phyloP scores from a whole-genome alignment of 2,329 filamentous ascomycete genomes.

The Sclerotinia sclerotiorum region DNA sequence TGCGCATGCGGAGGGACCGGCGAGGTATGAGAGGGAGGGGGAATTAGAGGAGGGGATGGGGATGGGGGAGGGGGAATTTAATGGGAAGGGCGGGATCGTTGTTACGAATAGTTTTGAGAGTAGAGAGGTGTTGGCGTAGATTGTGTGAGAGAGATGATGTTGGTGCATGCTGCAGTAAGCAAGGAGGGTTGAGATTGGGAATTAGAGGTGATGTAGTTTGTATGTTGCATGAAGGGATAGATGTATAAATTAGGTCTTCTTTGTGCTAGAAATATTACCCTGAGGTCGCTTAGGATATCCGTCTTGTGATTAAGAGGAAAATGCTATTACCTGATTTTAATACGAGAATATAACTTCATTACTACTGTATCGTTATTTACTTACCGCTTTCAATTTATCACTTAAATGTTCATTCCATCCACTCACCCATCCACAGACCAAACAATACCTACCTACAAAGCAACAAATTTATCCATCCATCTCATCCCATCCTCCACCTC shows the following conservation, averaged over 20 bases:
- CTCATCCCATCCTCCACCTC: too few relatives aligned
- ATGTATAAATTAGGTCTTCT: neutral
- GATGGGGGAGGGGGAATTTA: neutral
- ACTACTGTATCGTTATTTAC: too few relatives aligned
- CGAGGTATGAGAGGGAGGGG: neutral
- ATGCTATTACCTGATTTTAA: neutral
- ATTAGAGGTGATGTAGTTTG: neutral
- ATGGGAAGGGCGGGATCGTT: neutral
- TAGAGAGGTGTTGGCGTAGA: slow-evolving; percentile 5
- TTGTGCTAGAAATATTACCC: neutral
- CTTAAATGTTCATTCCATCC: too few relatives aligned
- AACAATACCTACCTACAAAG: too few relatives aligned
- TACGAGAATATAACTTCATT: too few relatives aligned
- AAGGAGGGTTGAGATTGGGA: neutral
- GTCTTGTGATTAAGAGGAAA: neutral
- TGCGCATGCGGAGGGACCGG: slow-evolving; percentile 12
- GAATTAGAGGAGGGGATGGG: neutral
- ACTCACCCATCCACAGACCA: too few relatives aligned
- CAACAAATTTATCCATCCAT: too few relatives aligned
- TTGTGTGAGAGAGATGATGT: neutral
- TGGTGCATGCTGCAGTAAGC: too few relatives aligned
- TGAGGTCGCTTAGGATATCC: neutral
- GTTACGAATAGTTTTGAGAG: slow-evolving; percentile 20
- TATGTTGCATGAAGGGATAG: neutral
- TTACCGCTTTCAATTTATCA: too few relatives aligned